A percentile compares a stretch with the other conserved stretches of the same genome.
Evolutionary conservation across 192 early-diverging fungal species (phyloP).

Genomic region (Dimargaris verticillata): DNA sequence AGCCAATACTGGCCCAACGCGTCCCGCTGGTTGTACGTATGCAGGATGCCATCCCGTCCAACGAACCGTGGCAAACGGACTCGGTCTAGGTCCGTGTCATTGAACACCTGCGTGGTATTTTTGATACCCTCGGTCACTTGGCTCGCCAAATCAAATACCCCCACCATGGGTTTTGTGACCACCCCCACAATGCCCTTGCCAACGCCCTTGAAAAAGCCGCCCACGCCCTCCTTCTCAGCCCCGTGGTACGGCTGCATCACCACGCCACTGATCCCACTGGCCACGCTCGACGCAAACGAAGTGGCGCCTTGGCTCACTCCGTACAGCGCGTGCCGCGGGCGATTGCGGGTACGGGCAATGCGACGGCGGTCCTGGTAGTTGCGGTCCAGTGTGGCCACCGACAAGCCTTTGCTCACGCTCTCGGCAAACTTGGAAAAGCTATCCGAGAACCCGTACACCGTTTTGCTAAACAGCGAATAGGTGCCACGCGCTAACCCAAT

Average conservation of each 20-base stretch:
- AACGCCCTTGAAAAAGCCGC: conserved; percentile 88
- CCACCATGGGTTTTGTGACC: conserved; percentile 89
- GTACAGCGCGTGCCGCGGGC: conserved; percentile 74
- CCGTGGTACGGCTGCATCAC: conserved; percentile 79
- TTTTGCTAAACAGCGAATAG: conserved; percentile 68
- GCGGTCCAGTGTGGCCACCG: conserved; percentile 87
- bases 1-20: conserved; percentile 78
- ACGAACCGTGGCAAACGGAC: conserved; percentile 73
- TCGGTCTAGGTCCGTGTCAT: conserved; percentile 66
- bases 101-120: conserved; percentile 83
- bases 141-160: conserved; percentile 85
- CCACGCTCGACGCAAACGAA: conserved; percentile 64
- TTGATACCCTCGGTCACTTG: conserved; percentile 87
- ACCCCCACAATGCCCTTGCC: conserved; percentile 87
- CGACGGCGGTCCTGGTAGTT: conserved; percentile 73
- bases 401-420: conserved; percentile 89
- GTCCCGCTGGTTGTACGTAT: conserved; percentile 54
- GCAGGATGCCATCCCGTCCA: conserved; percentile 66
- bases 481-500: conserved; percentile 74
- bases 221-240: conserved; percentile 70
- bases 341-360: conserved; percentile 61
- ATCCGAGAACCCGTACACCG: conserved; percentile 89
- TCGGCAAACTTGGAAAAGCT: conserved; percentile 91
- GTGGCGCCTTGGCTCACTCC: conserved; percentile 79
- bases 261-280: conserved; percentile 76